Conservation (phyloP, 148 eudicot species). For the Vaccinium macrocarpon region DNA sequence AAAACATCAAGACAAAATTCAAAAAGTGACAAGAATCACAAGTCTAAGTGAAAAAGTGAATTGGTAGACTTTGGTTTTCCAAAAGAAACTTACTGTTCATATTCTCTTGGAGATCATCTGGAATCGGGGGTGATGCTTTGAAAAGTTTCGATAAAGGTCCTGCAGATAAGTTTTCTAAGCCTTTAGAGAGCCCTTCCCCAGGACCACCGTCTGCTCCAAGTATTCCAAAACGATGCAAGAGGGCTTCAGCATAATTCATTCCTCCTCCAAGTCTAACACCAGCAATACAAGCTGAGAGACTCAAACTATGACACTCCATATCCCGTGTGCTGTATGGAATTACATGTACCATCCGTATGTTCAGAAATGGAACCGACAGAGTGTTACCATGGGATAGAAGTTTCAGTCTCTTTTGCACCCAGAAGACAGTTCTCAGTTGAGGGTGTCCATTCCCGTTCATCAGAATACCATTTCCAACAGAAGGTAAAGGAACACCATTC, state of each 20-base stretch:
- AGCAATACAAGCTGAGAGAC: slow-evolving; percentile 72
- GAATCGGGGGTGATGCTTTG: slow-evolving; percentile 57
- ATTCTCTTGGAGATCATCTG: slow-evolving; percentile 45
- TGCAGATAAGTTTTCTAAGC: slow-evolving; percentile 59
- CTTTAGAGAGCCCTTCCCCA: slow-evolving; percentile 81
- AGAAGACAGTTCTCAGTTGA: slow-evolving; percentile 75
- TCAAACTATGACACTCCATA: slow-evolving; percentile 80
- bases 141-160: slow-evolving; percentile 83
- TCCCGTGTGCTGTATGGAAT: slow-evolving; percentile 70
- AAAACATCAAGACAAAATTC: not conserved
- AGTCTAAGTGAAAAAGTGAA: not conserved
- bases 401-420: slow-evolving; percentile 65
- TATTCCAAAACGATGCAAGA: slow-evolving; percentile 85
- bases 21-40: not conserved
- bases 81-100: slow-evolving; percentile 19
- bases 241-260: slow-evolving; percentile 78
- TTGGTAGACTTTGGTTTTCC: not conserved
- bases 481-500: slow-evolving; percentile 24
- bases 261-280: slow-evolving; percentile 96
- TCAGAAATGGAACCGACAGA: slow-evolving; percentile 56
- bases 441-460: slow-evolving; percentile 36
- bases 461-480: slow-evolving; percentile 33
- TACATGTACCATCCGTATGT: slow-evolving; percentile 60
- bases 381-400: slow-evolving; percentile 29
- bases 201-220: slow-evolving; percentile 93